A percentile compares a stretch with the other conserved stretches of the same genome.
These are phyloP conservation scores for Annona cherimola DNA, from an alignment of 164 flowering plant species.

Conservation along the genomic window DNA sequence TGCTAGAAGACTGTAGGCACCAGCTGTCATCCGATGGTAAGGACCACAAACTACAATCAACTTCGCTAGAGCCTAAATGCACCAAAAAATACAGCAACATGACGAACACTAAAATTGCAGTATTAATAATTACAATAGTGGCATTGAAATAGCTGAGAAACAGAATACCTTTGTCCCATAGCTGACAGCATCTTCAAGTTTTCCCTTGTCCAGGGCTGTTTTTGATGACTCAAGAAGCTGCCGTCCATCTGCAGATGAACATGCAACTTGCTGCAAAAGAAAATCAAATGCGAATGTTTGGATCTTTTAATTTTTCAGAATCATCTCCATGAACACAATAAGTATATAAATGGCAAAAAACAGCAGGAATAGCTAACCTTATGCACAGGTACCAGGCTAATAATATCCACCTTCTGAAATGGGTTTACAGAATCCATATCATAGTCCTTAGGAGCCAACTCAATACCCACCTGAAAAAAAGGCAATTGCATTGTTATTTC, in stretches of 20 bases:
- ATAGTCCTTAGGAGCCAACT: slow-evolving; percentile 89
- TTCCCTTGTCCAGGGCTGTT: slow-evolving; percentile 96
- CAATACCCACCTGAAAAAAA: slow-evolving; percentile 74
- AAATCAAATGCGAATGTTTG: background rate
- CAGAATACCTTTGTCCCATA: slow-evolving; percentile 90
- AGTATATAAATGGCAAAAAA: background rate
- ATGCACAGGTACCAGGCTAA: slow-evolving; percentile 89
- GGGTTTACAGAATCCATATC: slow-evolving; percentile 88
- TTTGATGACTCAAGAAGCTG: slow-evolving; percentile 94
- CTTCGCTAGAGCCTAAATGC: slow-evolving; percentile 81
- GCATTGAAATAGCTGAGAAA: background rate
- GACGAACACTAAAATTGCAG: background rate
- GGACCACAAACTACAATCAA: slow-evolving; percentile 99
- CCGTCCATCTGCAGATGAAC: slow-evolving; percentile 99
- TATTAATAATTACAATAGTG: background rate
- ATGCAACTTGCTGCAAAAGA: slow-evolving; percentile 87
- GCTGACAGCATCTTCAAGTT: slow-evolving; percentile 98
- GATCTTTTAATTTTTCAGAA: background rate
- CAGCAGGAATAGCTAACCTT: slow-evolving; percentile 46
- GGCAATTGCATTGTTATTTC: background rate
- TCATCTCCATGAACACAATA: background rate
- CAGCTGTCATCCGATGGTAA: slow-evolving; percentile 98
- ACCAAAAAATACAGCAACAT: background rate
- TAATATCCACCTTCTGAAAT: slow-evolving; percentile 64
- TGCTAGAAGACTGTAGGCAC: slow-evolving; percentile 98